phyloP scores from a whole-genome alignment of 306 rosid species.

The Lithocarpus polystachyus region DNA sequence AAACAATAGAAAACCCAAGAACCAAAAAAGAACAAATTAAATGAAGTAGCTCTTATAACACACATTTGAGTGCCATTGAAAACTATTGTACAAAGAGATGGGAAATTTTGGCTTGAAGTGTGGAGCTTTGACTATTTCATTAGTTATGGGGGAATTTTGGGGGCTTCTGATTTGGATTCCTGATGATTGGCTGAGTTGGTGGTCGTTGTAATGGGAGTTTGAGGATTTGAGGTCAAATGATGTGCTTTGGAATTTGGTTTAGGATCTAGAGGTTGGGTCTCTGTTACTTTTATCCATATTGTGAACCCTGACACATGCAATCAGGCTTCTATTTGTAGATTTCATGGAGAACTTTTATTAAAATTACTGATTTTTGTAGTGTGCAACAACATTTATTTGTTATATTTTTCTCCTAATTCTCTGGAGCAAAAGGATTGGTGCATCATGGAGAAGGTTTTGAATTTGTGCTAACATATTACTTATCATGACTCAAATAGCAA shows the following conservation, averaged over 20 bases:
- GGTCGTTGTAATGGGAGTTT: slow-evolving; percentile 10
- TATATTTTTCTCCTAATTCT: too few species aligned
- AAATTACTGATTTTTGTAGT: not conserved
- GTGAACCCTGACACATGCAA: not conserved
- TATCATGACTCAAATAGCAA: too few species aligned
- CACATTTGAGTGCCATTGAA: too few species aligned
- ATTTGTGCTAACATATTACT: too few species aligned
- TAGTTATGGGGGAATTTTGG: not conserved
- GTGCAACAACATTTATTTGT: not conserved
- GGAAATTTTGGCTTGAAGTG: not conserved
- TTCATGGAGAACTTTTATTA: not conserved
- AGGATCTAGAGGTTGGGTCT: not conserved
- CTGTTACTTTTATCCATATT: not conserved
- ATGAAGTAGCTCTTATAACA: not conserved
- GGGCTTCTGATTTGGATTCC: slow-evolving; percentile 6
- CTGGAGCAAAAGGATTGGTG: too few species aligned
- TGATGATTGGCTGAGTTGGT: slow-evolving; percentile 7
- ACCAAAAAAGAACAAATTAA: too few species aligned
- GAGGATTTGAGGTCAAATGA: slow-evolving; percentile 4
- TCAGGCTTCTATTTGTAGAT: not conserved
- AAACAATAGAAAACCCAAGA: not conserved
- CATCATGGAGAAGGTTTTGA: too few species aligned
- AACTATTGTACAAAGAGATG: too few species aligned
- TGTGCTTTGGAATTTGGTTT: not conserved
- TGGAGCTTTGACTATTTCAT: slow-evolving; percentile 12